Conservation (phyloP, 805 yeast species). For the Candida parachauliodes region DNA sequence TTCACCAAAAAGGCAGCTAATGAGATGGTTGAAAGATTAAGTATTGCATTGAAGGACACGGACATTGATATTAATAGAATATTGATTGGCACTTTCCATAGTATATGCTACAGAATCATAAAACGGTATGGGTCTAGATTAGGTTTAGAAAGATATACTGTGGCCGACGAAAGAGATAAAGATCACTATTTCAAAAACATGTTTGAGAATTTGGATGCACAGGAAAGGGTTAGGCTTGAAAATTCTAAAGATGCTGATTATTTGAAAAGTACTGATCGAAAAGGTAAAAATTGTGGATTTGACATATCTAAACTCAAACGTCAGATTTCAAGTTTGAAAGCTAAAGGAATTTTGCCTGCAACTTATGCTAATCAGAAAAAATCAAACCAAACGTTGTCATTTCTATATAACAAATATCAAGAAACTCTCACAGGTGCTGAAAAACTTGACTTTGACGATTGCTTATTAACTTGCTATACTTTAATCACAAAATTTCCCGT, state of each 20-base stretch:
- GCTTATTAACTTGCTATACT: slow-evolving; percentile 53
- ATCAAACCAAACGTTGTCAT: slow-evolving; percentile 16
- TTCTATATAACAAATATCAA: slow-evolving; percentile 54
- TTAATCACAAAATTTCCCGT: slow-evolving; percentile 48
- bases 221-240: slow-evolving; percentile 10
- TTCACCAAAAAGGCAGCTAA: slow-evolving; percentile 91
- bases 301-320: slow-evolving; percentile 39
- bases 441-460: slow-evolving; percentile 79
- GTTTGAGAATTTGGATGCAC: slow-evolving; percentile 19
- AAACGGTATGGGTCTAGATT: slow-evolving; percentile 50
- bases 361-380: slow-evolving; percentile 23
- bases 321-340: slow-evolving; percentile 55
- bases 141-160: slow-evolving; percentile 43
- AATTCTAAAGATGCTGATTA: slow-evolving; percentile 1
- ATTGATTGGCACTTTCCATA: slow-evolving; percentile 86
- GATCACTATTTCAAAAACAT: slow-evolving; percentile 43
- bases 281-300: slow-evolving; percentile 27
- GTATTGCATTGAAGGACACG: slow-evolving; percentile 26
- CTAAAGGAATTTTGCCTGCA: slow-evolving; percentile 46
- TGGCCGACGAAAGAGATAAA: slow-evolving; percentile 67
- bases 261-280: slow-evolving; percentile 1
- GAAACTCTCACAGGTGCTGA: slow-evolving; percentile 36
- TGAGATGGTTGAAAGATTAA: slow-evolving; percentile 72
- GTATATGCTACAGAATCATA: slow-evolving; percentile 65
- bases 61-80: slow-evolving; percentile 42